A percentile compares a stretch with the other conserved stretches of the same genome.
phyloP scores from a whole-genome alignment of 2,329 filamentous ascomycete species.

The Paecilomyces dactylethromorphus region DNA sequence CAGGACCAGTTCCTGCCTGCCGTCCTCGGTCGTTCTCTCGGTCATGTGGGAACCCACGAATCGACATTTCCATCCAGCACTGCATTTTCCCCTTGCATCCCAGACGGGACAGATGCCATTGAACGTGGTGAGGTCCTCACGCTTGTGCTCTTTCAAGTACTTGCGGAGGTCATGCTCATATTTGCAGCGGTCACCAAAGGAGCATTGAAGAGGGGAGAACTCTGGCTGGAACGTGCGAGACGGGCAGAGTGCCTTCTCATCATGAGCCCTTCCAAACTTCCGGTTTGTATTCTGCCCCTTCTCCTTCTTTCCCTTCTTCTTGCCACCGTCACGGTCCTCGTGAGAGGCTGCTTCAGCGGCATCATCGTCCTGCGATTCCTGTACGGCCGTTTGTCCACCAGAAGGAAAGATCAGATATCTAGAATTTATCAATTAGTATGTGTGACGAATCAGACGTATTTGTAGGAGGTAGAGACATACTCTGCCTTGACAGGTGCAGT shows the following conservation, averaged over 20 bases:
- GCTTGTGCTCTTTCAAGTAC: constrained; percentile 76
- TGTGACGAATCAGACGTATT: not conserved
- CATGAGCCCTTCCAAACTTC: constrained; percentile 71
- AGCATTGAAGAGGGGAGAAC: constrained; percentile 71
- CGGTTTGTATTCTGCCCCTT: constrained; percentile 81
- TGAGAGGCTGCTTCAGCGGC: constrained; percentile 52
- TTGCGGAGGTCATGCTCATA: constrained; percentile 76
- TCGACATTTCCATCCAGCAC: constrained; percentile 87
- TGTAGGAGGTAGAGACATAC: constrained; percentile 37
- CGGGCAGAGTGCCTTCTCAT: constrained; percentile 70
- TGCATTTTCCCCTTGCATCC: constrained; percentile 67
- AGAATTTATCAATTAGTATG: not conserved
- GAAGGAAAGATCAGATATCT: constrained; percentile 25
- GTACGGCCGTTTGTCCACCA: constrained; percentile 11
- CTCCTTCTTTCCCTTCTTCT: constrained; percentile 43
- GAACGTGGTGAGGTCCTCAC: constrained; percentile 71
- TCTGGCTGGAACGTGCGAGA: constrained; percentile 66
- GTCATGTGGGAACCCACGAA: constrained; percentile 82
- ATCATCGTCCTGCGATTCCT: constrained; percentile 45
- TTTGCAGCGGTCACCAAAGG: constrained; percentile 73
- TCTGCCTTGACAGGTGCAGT: constrained; percentile 68
- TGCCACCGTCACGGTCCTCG: constrained; percentile 32
- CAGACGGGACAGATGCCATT: constrained; percentile 76
- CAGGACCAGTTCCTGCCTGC: constrained; percentile 73
- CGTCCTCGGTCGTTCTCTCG: constrained; percentile 71